phyloP scores from a whole-genome alignment of 345 rosid species.

The Litchi chinensis region DNA sequence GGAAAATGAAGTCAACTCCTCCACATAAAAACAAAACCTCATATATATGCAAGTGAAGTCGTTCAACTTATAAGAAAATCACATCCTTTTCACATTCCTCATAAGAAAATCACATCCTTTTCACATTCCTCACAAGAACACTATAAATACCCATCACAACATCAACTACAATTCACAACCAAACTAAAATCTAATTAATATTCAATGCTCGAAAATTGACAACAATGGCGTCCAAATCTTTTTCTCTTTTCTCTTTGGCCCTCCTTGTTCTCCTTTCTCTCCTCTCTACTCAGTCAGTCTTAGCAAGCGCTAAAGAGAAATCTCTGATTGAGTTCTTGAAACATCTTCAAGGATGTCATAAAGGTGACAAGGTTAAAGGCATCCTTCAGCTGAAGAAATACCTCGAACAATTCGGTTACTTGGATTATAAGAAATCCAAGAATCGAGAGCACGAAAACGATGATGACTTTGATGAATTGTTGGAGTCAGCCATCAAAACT shows the following conservation, averaged over 20 bases:
- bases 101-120: too few relatives aligned
- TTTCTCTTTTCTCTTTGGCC: background rate
- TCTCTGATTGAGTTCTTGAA: slow-evolving; percentile 32
- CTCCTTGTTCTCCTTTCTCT: background rate
- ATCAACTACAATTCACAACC: too few relatives aligned
- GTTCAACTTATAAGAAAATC: too few relatives aligned
- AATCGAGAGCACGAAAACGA: slow-evolving; percentile 1
- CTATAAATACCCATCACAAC: too few relatives aligned
- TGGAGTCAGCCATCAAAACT: slow-evolving; percentile 37
- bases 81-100: too few relatives aligned
- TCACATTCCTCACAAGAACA: too few relatives aligned
- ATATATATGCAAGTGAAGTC: too few relatives aligned
- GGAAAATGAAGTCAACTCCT: too few relatives aligned
- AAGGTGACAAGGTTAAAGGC: slow-evolving; percentile 38
- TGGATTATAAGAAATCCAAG: slow-evolving; percentile 1
- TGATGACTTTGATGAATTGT: slow-evolving; percentile 34
- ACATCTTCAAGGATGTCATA: slow-evolving; percentile 36
- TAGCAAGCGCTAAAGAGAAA: background rate
- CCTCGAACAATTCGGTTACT: slow-evolving; percentile 39
- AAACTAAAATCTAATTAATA: too few relatives aligned
- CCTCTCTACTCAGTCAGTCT: background rate
- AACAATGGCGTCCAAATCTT: background rate
- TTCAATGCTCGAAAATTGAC: background rate
- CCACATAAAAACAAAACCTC: too few relatives aligned
- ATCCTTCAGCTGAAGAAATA: slow-evolving; percentile 34